Evolutionary conservation across 139 green algal species (phyloP).

Genomic region (Nannochloris sp.): DNA sequence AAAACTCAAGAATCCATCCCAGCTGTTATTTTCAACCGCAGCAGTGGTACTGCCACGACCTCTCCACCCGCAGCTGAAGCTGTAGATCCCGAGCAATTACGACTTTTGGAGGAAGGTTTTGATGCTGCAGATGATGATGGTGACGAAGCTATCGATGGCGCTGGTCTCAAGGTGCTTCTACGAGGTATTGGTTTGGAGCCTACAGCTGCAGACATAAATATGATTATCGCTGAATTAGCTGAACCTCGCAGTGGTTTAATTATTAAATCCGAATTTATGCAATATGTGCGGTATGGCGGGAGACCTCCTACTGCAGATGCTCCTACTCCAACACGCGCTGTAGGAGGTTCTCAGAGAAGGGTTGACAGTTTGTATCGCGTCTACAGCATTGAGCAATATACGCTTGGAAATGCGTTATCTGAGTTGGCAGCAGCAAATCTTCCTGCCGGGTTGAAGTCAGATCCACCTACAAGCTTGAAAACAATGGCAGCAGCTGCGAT

Average conservation of each 20-base stretch:
- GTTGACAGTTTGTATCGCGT: conserved; percentile 23
- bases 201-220: conserved; percentile 19
- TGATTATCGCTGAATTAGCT: conserved; percentile 35
- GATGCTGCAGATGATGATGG: conserved; percentile 22
- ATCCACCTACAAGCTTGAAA: conserved; percentile 1
- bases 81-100: conserved; percentile 38
- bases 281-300: conserved; percentile 35
- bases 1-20: conserved; percentile 1
- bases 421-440: conserved; percentile 13
- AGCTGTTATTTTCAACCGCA: background rate
- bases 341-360: background rate
- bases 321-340: background rate
- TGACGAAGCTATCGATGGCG: background rate
- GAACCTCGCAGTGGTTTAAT: conserved; percentile 23
- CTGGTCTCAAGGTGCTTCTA: conserved; percentile 23
- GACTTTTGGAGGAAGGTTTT: conserved; percentile 31
- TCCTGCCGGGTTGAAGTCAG: conserved; percentile 4
- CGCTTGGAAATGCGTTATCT: conserved; percentile 10
- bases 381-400: conserved; percentile 37
- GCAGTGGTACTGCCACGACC: background rate
- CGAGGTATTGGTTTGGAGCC: conserved; percentile 34
- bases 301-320: conserved; percentile 1
- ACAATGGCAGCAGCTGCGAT: conserved; percentile 10
- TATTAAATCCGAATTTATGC: conserved; percentile 26
- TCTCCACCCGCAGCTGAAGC: background rate